These are phyloP conservation scores for Arachnomyces sp. DNA, from an alignment of 2,329 filamentous ascomycete species.

Conservation along the genomic window DNA sequence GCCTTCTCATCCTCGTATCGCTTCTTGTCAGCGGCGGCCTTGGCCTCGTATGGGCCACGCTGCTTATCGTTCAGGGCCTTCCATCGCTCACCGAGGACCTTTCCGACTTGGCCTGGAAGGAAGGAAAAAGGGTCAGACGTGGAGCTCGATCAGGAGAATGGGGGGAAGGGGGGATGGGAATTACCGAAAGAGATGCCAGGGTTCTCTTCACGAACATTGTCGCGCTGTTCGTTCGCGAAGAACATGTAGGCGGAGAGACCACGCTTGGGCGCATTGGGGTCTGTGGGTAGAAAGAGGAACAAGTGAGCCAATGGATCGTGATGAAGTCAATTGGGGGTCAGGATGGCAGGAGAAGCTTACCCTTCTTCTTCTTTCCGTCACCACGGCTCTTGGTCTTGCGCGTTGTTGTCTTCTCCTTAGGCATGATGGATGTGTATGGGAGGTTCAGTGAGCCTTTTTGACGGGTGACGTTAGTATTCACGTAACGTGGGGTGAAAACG, in stretches of 20 bases:
- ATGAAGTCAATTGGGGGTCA: background rate
- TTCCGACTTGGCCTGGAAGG: slow-evolving; percentile 76
- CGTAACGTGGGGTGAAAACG: slow-evolving; percentile 2
- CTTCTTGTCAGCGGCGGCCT: slow-evolving; percentile 97
- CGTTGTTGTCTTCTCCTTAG: slow-evolving; percentile 57
- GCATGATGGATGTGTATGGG: slow-evolving; percentile 45
- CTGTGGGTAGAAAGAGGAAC: slow-evolving; percentile 39
- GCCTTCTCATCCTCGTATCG: slow-evolving; percentile 98
- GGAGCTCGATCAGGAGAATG: background rate
- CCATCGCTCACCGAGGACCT: slow-evolving; percentile 97
- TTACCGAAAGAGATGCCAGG: slow-evolving; percentile 91
- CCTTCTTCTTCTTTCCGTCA: slow-evolving; percentile 64
- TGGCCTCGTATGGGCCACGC: slow-evolving; percentile 87
- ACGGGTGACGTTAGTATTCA: background rate
- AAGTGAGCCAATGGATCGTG: background rate
- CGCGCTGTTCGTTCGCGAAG: slow-evolving; percentile 98
- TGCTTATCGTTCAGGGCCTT: slow-evolving; percentile 93
- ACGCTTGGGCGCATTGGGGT: slow-evolving; percentile 97
- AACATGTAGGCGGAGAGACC: slow-evolving; percentile 99
- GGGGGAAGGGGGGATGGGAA: slow-evolving; percentile 18
- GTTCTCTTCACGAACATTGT: slow-evolving; percentile 97
- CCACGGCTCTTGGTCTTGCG: slow-evolving; percentile 53
- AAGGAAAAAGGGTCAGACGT: slow-evolving; percentile 11
- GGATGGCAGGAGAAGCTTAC: slow-evolving; percentile 34
- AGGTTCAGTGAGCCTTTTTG: slow-evolving; percentile 1